Evolutionary conservation across 2,329 filamentous ascomycete species (phyloP).

Genomic region (Nigrospora oryzae): DNA sequence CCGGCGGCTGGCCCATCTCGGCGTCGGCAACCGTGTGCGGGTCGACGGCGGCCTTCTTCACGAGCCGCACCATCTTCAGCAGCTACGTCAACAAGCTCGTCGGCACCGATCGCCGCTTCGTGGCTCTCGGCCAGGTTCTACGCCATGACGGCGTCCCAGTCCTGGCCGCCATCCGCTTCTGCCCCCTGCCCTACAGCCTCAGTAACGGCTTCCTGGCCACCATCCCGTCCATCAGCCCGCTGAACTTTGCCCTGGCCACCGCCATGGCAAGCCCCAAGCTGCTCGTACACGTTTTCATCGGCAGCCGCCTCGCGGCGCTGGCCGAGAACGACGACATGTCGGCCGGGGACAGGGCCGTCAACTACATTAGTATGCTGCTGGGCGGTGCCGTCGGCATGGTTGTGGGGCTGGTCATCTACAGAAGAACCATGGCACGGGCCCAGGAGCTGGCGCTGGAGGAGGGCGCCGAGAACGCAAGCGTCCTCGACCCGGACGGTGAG

Average conservation of each 20-base stretch:
- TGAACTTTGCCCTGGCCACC: constrained; percentile 73
- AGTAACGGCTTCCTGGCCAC: constrained; percentile 93
- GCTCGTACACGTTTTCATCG: constrained; percentile 87
- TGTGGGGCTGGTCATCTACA: constrained; percentile 82
- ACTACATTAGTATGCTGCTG: constrained; percentile 72
- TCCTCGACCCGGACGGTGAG: constrained; percentile 13
- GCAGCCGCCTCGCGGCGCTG: constrained; percentile 70
- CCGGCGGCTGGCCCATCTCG: constrained; percentile 71
- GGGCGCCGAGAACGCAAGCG: constrained; percentile 25
- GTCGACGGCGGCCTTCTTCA: constrained; percentile 70
- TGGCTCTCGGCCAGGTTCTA: constrained; percentile 78
- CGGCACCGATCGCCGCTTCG: constrained; percentile 76
- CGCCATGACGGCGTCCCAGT: constrained; percentile 86
- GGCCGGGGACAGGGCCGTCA: constrained; percentile 65
- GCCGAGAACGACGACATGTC: constrained; percentile 86
- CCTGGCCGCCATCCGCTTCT: constrained; percentile 84
- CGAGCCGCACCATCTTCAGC: constrained; percentile 71
- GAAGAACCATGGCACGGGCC: constrained; percentile 55
- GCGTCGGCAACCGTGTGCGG: constrained; percentile 72
- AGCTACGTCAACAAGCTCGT: constrained; percentile 73
- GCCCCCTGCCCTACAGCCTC: constrained; percentile 84
- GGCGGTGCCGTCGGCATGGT: constrained; percentile 62
- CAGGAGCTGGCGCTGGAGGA: constrained; percentile 46
- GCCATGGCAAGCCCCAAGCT: constrained; percentile 78
- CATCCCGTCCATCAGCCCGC: constrained; percentile 75